Conservation (phyloP, 1,284 basidiomycete genomes). For the Amylostereum areolatum region DNA sequence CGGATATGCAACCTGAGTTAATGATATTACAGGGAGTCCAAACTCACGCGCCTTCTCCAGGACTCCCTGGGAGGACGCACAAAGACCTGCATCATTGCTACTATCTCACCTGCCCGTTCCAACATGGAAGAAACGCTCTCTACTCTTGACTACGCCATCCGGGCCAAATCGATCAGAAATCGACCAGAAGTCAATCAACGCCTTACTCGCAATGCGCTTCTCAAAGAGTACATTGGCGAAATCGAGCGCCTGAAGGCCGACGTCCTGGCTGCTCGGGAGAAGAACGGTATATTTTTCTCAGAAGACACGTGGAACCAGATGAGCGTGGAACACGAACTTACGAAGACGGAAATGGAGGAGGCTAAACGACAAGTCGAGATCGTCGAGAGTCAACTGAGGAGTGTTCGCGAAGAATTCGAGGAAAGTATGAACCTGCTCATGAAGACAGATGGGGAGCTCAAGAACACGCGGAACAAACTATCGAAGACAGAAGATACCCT, state of each 20-base stretch:
- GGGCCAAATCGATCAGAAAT: constrained; percentile 95
- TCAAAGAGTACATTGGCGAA: constrained; percentile 95
- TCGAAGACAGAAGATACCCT: constrained; percentile 51
- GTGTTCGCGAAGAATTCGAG: constrained; percentile 86
- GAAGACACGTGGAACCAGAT: constrained; percentile 87
- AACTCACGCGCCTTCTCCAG: constrained; percentile 95
- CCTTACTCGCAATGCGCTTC: constrained; percentile 86
- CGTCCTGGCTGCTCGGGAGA: constrained; percentile 84
- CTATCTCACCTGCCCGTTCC: constrained; percentile 84
- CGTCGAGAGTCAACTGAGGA: constrained; percentile 75
- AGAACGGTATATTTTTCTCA: constrained; percentile 91
- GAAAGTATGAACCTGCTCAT: constrained; percentile 76
- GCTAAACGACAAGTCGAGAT: constrained; percentile 78
- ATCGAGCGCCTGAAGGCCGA: constrained; percentile 93
- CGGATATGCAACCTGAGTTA: background rate
- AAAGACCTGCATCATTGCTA: constrained; percentile 98
- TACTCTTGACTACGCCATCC: constrained; percentile 95
- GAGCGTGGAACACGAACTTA: constrained; percentile 68
- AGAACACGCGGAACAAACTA: constrained; percentile 55
- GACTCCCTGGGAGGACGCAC: constrained; percentile 98
- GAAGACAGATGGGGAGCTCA: constrained; percentile 71
- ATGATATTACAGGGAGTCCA: constrained; percentile 63
- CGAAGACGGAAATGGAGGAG: constrained; percentile 74
- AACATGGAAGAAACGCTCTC: constrained; percentile 98
- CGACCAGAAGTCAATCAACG: constrained; percentile 94